Base-by-base conservation (phyloP, 2,329 filamentous ascomycete species). In the Monosporascus sp. region DNA sequence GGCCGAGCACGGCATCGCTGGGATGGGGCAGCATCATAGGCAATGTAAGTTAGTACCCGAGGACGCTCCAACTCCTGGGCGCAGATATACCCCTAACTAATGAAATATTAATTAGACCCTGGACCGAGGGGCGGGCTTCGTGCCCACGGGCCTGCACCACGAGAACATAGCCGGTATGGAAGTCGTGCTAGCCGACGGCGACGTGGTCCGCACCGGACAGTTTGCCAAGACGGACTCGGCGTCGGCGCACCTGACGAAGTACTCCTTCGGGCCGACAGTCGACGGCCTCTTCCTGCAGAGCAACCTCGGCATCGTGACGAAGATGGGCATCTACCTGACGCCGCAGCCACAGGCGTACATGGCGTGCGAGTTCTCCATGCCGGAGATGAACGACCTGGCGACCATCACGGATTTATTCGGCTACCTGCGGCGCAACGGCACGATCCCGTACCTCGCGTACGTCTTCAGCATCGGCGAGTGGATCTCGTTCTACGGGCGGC, bases 261-360 rank as follows among this genome's bases (percentile, higher is more conserved):
- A 70, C 54, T 69, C 65, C 7, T 76, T 73, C 54, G 72, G 73
- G 0, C 74, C 74, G 5, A 69, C 69, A 1, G 66, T 74, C 41
- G 74, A 76, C 48, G 75, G 76, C 0, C 70, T 82, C 3, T 82
- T 82, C 60, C 65, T 77, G 2, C 78, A 82, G 60, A 75, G 72
- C 15, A 80, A 79, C 52, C 67, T 81, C 7, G 79, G 78, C 2
- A 75, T 82, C 26, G 77, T 81, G 5, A 78, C 77, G 4, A 82
- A 82, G 61, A 76, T 83, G 69, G 78, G 78, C 0, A 71, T 82
- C 50, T 68, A 67, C 59, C 53, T 73, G 49, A 70, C 67, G 14
- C 68, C 69, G 5, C 69, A 71, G 53, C 71, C 75, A 6, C 70
- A 76, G 56, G 73, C 74, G 0, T 78, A 69, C 62, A 74, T 78